These are phyloP conservation scores for Pneumocystis murina DNA, from an alignment of 1,139 yeast species.

Conservation along the genomic window DNA sequence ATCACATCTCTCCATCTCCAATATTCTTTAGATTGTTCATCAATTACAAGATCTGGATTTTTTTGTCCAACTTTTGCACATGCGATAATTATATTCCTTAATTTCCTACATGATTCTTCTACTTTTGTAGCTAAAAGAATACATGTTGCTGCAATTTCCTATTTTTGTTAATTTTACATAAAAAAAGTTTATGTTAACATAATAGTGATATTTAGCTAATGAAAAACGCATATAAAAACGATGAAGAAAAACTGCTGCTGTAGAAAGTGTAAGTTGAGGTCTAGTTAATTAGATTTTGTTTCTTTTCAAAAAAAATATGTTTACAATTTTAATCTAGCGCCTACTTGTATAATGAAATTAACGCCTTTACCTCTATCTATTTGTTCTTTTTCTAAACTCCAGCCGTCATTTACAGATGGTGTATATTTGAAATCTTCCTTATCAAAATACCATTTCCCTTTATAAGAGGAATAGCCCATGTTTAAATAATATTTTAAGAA, in stretches of 20 bases:
- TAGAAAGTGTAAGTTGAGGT: slow-evolving; percentile 34
- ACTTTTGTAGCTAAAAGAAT: slow-evolving; percentile 39
- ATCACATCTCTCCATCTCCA: slow-evolving; percentile 39
- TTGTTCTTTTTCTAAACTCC: slow-evolving; percentile 29
- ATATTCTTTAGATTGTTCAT: slow-evolving; percentile 34
- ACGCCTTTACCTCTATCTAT: slow-evolving; percentile 34
- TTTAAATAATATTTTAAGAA: background rate
- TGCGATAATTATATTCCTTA: slow-evolving; percentile 33
- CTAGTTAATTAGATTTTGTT: background rate
- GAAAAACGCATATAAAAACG: slow-evolving; percentile 36
- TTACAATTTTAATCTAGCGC: slow-evolving; percentile 28
- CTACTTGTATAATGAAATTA: slow-evolving; percentile 31
- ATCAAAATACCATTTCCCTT: slow-evolving; percentile 14
- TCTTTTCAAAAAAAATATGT: background rate
- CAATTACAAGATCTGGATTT: slow-evolving; percentile 27
- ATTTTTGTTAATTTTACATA: slow-evolving; percentile 14
- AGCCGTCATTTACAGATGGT: slow-evolving; percentile 23
- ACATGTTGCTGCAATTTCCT: slow-evolving; percentile 35
- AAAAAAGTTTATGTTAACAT: slow-evolving; percentile 12
- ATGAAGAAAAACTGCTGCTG: slow-evolving; percentile 37
- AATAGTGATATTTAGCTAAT: slow-evolving; percentile 28
- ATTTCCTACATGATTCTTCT: slow-evolving; percentile 35
- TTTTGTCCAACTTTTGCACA: slow-evolving; percentile 35
- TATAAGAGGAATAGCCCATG: background rate
- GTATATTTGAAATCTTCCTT: slow-evolving; percentile 14